Base-by-base conservation (phyloP, 2,329 filamentous ascomycete genomes). In the Arthrobotrys iridis region DNA sequence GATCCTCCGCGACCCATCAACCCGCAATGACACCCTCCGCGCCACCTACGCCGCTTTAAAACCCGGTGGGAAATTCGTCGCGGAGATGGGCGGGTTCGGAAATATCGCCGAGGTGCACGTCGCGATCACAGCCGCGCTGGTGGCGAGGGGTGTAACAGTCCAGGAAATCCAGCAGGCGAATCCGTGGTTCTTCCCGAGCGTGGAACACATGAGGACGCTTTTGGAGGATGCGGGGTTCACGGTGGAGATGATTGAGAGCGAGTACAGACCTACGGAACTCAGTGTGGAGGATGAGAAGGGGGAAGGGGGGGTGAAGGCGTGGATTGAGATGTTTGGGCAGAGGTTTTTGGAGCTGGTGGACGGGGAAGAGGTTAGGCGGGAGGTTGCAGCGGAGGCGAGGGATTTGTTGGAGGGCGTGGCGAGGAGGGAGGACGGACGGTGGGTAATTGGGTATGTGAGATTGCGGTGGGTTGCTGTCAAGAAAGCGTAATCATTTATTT, bases 1-100 rank as follows among this genome's bases (percentile, higher is more conserved):
- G 83, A 83, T 84, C 43, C 65, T 79, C 0, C 59, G 75, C 0
- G 73, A 76, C 20, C 46, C 74, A 0, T 6, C 33, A 1, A 67
- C 59, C 0, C 11, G 70, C 0, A 10, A 33, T 1, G 8, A 30
- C 5, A 66, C 68, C 1, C 22, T 79, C 10, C 28, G 20, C 8
- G 43, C 28, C 0, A 45, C 65, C 1, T 59, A 72, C 20, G 45
- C 30, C 2, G 58, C 62, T 13, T 57, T 79, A 6, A 30, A 30
- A 8, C 76, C 76, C 40, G 63, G 59, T 5, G 78, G 78, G 3
- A 52, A 40, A 10, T 79, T 79, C 35, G 66, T 79, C 1, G 76
- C 77, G 0, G 78, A 79, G 35, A 65, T 74, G 52, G 78, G 78
- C 22, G 78, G 62, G 10, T 76, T 77, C 35, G 78, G 78, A 11